These are phyloP conservation scores for Rhizopogon sp. DNA, from an alignment of 768 basidiomycete genomes.

Conservation along the genomic window DNA sequence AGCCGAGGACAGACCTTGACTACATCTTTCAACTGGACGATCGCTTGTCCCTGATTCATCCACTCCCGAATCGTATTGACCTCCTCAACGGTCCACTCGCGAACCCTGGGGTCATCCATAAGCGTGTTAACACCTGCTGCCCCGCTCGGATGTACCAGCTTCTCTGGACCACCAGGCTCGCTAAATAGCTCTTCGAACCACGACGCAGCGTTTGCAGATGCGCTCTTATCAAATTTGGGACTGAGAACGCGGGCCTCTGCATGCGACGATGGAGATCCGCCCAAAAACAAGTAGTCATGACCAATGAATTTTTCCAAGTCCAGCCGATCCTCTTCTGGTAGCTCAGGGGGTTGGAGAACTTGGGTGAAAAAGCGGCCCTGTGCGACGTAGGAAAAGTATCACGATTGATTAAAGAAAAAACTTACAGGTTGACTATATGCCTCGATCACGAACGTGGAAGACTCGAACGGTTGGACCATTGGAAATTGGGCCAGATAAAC, in stretches of 20 bases:
- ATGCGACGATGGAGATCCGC: constrained; percentile 3
- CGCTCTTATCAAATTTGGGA: constrained; percentile 17
- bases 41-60: constrained; percentile 28
- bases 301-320: constrained; percentile 1
- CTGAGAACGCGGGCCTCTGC: constrained; percentile 12
- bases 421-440: constrained; percentile 24
- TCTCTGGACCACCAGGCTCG: constrained; percentile 14
- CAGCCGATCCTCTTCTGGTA: neutral
- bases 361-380: constrained; percentile 24
- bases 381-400: neutral
- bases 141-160: constrained; percentile 11
- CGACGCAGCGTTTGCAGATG: constrained; percentile 30
- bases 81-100: constrained; percentile 37
- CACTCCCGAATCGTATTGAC: constrained; percentile 28
- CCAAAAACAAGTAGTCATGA: constrained; percentile 2
- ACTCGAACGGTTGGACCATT: constrained; percentile 19
- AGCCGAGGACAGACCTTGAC: constrained; percentile 17
- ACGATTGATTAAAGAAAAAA: neutral
- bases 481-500: constrained; percentile 55
- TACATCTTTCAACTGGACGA: constrained; percentile 21
- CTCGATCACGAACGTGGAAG: constrained; percentile 23
- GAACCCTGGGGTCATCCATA: constrained; percentile 33
- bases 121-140: constrained; percentile 11
- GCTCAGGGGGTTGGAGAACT: constrained; percentile 12
- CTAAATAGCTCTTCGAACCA: constrained; percentile 25